Conservation (phyloP, 208 protist species). For the Leishmania turanica region DNA sequence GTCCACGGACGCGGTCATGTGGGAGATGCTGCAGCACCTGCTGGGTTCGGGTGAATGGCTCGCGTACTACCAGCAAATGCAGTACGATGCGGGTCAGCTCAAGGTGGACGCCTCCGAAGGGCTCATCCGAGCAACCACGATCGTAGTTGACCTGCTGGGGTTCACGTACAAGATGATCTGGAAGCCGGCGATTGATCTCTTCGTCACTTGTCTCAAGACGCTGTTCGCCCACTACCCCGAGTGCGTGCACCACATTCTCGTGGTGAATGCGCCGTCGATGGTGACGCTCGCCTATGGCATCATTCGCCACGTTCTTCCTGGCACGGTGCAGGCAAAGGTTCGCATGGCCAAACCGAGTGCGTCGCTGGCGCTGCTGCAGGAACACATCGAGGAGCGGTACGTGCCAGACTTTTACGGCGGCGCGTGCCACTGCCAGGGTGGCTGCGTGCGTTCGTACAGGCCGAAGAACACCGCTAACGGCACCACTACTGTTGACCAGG, state of each 20-base stretch:
- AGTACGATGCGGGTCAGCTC: conserved; percentile 4
- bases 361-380: conserved; percentile 36
- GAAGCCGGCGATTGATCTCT: conserved; percentile 60
- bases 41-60: conserved; percentile 23
- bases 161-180: conserved; percentile 68
- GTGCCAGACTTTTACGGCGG: conserved; percentile 64
- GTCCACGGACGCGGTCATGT: conserved; percentile 17
- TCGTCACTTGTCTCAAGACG: conserved; percentile 34
- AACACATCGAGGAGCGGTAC: conserved; percentile 48
- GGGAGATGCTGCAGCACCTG: conserved; percentile 22
- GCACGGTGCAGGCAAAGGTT: conserved; percentile 48
- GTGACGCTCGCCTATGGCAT: conserved; percentile 60
- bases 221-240: conserved; percentile 49
- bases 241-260: conserved; percentile 54
- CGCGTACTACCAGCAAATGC: conserved; percentile 26
- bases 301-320: conserved; percentile 36
- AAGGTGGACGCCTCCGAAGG: conserved; percentile 28
- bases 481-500: background rate
- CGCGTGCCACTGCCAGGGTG: conserved; percentile 44
- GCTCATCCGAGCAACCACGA: conserved; percentile 38
- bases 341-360: conserved; percentile 39
- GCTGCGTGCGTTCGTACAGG: conserved; percentile 47
- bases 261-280: conserved; percentile 58
- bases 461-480: conserved; percentile 5
- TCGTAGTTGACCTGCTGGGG: conserved; percentile 48